A percentile compares a stretch with the other conserved stretches of the same genome.
These are phyloP conservation scores for Breviolum minutum DNA, from an alignment of 73 alveolate species.

Conservation along the genomic window DNA sequence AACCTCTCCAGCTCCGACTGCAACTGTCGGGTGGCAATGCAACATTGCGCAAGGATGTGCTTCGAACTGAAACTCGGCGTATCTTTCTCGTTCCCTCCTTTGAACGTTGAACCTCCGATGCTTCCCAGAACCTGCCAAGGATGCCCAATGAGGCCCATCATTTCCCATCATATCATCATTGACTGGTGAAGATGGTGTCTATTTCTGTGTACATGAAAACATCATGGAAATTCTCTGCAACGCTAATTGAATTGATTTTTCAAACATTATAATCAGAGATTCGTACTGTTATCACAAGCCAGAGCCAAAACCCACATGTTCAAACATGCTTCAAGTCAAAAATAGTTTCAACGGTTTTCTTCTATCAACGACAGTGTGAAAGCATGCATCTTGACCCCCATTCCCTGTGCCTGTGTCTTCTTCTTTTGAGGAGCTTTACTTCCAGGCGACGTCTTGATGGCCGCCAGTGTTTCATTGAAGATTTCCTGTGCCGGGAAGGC, in stretches of 20 bases:
- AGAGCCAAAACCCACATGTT: too few species aligned
- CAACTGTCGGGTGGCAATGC: slow-evolving; percentile 54
- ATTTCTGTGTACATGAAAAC: background rate
- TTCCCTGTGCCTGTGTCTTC: background rate
- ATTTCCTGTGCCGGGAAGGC: slow-evolving; percentile 42
- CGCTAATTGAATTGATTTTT: too few species aligned
- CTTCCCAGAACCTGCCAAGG: slow-evolving; percentile 32
- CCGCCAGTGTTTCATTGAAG: slow-evolving; percentile 73
- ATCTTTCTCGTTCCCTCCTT: background rate
- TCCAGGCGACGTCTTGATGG: slow-evolving; percentile 42
- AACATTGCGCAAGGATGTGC: slow-evolving; percentile 77
- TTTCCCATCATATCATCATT: too few species aligned
- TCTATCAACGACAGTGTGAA: too few species aligned
- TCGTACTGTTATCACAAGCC: too few species aligned
- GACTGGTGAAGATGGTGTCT: too few species aligned
- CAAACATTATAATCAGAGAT: too few species aligned
- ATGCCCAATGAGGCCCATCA: too few species aligned
- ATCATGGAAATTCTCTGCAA: background rate
- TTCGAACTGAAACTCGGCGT: slow-evolving; percentile 26
- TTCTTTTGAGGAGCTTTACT: background rate
- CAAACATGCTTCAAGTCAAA: too few species aligned
- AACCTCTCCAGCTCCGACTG: slow-evolving; percentile 47
- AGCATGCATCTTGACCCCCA: too few species aligned
- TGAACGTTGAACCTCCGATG: slow-evolving; percentile 85
- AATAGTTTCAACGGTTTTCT: too few species aligned